Base-by-base conservation (phyloP, 1,284 basidiomycete genomes). In the Ganoderma sinense region DNA sequence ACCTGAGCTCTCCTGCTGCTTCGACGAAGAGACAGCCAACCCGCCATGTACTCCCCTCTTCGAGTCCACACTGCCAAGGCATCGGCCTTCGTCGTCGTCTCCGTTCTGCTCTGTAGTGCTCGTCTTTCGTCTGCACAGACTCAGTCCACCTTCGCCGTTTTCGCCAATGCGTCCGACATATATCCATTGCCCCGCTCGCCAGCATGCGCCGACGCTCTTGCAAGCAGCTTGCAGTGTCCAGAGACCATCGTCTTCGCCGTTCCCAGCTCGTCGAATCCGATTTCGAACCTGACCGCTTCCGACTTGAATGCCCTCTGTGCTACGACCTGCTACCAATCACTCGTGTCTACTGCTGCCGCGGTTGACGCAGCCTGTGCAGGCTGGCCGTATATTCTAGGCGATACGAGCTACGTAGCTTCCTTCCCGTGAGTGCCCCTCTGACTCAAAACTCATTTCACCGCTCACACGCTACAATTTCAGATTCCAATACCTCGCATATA, bases 371-470 rank as follows among this genome's bases (percentile, higher is more conserved):
- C 64, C 43, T 69, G 68, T 43, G 40, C 48, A 23, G 68, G 63
- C 7, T 69, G 68, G 68, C 68, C 68, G 23, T 69, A 61, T 33
- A 61, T 69, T 51, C 31, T 69, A 33, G 63, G 63, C 18, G 68
- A 69, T 23, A 69, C 68, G 7, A 69, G 68, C 58, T 69, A 69
- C 31, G 48, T 62, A 4, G 68, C 68, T 8, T 65, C 63, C 29
- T 59, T 69, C 20, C 68, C 68, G 53, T 69, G 4, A 45, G 43
- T 33, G 18, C 3, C 11, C 13, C 41, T 18, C 10, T 48, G 18
- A 48, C 8, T 13, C 6, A 2, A 20, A 8, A 48, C 2, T 2
- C 43, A 4, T 4, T 45, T 23, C 45, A 11, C n/a, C 7, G 45
- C n/a, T 48, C 7, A 23, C n/a, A 23, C 11, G 8, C 45, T 23